A percentile compares a stretch with the other conserved stretches of the same genome.
Conservation (phyloP, 2,329 filamentous ascomycete genomes). For the Mycosphaerella arachidis region DNA sequence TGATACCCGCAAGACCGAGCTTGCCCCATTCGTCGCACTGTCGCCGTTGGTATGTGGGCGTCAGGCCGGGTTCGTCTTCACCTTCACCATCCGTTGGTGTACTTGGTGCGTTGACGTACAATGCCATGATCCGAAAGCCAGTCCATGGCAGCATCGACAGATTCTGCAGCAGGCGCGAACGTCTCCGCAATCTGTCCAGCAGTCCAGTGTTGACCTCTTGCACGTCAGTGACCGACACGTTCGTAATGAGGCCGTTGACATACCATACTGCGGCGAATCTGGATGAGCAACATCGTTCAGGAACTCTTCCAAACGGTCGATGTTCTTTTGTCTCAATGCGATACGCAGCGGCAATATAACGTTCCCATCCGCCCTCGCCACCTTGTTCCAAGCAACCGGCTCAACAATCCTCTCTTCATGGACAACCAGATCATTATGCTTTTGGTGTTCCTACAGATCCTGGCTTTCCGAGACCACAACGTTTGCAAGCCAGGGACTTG, state of each 20-base stretch:
- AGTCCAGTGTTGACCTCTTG: constrained; percentile 27
- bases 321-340: constrained; percentile 26
- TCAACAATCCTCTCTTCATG: constrained; percentile 29
- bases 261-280: constrained; percentile 22
- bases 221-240: too few species aligned
- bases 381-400: constrained; percentile 21
- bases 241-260: neutral
- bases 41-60: constrained; percentile 52
- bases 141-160: constrained; percentile 19
- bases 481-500: neutral
- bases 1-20: constrained; percentile 59
- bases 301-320: constrained; percentile 21
- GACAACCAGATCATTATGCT: constrained; percentile 11
- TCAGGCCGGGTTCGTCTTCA: too few species aligned
- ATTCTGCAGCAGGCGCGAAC: constrained; percentile 27
- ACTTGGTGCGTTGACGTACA: constrained; percentile 9
- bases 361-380: constrained; percentile 15
- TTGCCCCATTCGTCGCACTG: constrained; percentile 61
- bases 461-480: neutral
- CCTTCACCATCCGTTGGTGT: constrained; percentile 39
- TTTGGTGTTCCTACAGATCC: neutral
- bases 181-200: constrained; percentile 25
- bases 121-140: constrained; percentile 28
- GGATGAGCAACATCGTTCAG: constrained; percentile 29
- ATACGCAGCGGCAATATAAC: constrained; percentile 28